A percentile compares a stretch with the other conserved stretches of the same genome.
phyloP scores from a whole-genome alignment of 768 basidiomycete species.

The Cubamyces lactineus region DNA sequence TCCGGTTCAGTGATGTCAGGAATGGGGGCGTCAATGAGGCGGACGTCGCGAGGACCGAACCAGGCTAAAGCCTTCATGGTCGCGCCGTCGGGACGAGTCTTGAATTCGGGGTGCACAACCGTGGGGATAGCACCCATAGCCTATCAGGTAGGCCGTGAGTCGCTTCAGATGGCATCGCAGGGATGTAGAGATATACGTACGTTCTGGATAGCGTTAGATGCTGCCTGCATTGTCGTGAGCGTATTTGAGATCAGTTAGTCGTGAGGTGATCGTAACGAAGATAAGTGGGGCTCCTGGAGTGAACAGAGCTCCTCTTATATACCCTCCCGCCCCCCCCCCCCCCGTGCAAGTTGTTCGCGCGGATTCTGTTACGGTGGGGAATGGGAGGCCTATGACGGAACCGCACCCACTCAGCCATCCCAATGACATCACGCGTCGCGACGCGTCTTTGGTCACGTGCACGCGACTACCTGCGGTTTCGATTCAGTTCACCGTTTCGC shows the following conservation, averaged over 20 bases:
- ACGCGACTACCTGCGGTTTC: no score
- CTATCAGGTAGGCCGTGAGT: constrained; percentile 11
- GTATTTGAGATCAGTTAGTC: not conserved
- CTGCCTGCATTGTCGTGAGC: constrained; percentile 32
- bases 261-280: constrained; percentile 1
- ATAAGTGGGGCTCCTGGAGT: not conserved
- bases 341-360: not conserved
- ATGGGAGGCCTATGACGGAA: constrained; percentile 25
- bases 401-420: not conserved
- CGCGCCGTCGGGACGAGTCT: constrained; percentile 50
- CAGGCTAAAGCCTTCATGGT: constrained; percentile 74
- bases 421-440: constrained; percentile 28
- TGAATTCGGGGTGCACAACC: constrained; percentile 47
- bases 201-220: constrained; percentile 35
- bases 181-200: constrained; percentile 20
- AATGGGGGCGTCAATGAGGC: constrained; percentile 49
- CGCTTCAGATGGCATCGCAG: not conserved
- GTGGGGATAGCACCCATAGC: constrained; percentile 45
- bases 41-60: constrained; percentile 59
- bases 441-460: constrained; percentile 20
- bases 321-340: not conserved
- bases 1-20: constrained; percentile 70
- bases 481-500: no score
- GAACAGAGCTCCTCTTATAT: constrained; percentile 7
- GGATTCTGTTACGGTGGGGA: not conserved